Base-by-base conservation (phyloP, 345 rosid species). In the Trapa incisa region DNA sequence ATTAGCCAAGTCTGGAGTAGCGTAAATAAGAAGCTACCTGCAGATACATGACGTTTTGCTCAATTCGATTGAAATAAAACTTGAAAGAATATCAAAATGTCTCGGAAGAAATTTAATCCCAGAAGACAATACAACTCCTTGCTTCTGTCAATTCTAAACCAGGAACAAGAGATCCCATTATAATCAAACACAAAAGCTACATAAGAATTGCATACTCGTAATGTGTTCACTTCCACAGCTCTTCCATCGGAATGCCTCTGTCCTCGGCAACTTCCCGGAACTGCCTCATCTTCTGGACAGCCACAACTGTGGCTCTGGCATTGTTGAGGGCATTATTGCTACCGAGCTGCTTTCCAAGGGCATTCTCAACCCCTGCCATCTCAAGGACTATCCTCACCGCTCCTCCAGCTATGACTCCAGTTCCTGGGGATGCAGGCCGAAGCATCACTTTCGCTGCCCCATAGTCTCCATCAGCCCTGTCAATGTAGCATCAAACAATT, bases 361-460 rank as follows among this genome's bases (percentile, higher is more conserved):
- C 96, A 54, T 93, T 93, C 78, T 87, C 89, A 41, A 88, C 94
- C 52, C 97, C 97, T 0, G 96, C 94, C 98, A 93, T 80, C 80
- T 93, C 97, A 0, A 93, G 83, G 69, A 90, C 98, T 8, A 87
- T 85, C 72, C 92, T 84, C 64, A 90, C 97, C 22, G 96, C 86
- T 70, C 96, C 97, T 75, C 97, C 96, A 0, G 98, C 97, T 76
- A 84, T 85, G 75, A 93, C 96, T 70, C 98, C 97, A 0, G 96
- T 84, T 69, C 98, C 98, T n/a, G 96, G 96, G 41, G 90, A 79
- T 60, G 97, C 88, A 14, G 97, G 97, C 81, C 96, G 86, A 61
- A 90, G 92, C 96, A 90, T 93, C 85, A 90, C 96, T 77, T 74
- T 83, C 0, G 94, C 97, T 58, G 96, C 97, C 70, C 96, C 98